These are phyloP conservation scores for Spinacia oleracea DNA, from an alignment of 179 eudicot species.

Conservation along the genomic window DNA sequence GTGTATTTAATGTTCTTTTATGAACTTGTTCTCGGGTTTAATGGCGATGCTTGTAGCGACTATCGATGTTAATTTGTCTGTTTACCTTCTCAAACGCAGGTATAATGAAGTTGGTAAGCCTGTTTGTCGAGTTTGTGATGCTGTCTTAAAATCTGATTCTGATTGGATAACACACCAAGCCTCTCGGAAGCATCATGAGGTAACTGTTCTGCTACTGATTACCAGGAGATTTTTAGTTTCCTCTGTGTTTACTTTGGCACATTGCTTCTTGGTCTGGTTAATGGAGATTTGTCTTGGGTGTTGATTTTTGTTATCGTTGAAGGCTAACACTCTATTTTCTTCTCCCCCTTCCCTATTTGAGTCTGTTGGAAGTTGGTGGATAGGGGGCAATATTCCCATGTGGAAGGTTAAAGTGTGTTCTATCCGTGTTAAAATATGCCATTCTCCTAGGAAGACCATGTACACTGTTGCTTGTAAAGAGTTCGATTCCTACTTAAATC, in stretches of 20 bases:
- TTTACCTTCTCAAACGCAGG: constrained; percentile 40
- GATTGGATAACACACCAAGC: constrained; percentile 83
- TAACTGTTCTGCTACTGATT: constrained; percentile 26
- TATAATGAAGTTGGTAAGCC: constrained; percentile 85
- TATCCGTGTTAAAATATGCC: neutral
- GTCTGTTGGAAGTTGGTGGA: neutral
- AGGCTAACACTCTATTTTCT: neutral
- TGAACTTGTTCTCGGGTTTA: neutral
- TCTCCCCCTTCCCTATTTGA: neutral
- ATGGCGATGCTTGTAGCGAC: neutral
- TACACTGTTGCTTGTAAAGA: neutral
- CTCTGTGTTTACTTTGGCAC: neutral
- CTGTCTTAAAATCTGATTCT: constrained; percentile 72
- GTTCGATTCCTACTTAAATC: neutral
- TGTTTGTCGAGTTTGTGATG: constrained; percentile 82
- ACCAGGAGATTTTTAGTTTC: neutral
- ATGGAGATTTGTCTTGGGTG: neutral
- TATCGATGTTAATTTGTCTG: neutral
- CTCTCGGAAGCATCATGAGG: constrained; percentile 94
- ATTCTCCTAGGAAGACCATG: neutral
- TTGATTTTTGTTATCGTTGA: neutral
- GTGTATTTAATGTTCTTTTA: neutral
- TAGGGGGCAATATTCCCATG: neutral
- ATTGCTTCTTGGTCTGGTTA: neutral
- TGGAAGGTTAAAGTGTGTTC: neutral